These are phyloP conservation scores for Coemansia sp. DNA, from an alignment of 192 early-diverging fungal species.

Conservation along the genomic window DNA sequence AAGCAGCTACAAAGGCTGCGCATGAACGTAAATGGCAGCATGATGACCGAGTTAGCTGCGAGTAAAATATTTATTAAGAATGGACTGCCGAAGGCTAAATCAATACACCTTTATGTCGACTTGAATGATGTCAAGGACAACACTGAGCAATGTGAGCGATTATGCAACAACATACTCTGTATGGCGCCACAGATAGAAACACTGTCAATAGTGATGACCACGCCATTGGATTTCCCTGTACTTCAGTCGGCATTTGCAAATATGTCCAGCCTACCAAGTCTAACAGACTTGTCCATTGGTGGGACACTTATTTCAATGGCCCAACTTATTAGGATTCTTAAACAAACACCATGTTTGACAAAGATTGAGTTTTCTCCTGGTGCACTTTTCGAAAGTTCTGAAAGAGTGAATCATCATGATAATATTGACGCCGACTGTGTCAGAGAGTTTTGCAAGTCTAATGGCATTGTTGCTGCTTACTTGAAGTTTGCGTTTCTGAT, in stretches of 20 bases:
- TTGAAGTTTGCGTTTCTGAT: not conserved
- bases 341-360: not conserved
- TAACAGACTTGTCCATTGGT: not conserved
- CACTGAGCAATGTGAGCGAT: not conserved
- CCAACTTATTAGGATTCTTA: not conserved
- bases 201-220: not conserved
- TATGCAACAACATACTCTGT: not conserved
- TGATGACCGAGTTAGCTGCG: not conserved
- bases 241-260: not conserved
- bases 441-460: not conserved
- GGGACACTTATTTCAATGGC: not conserved
- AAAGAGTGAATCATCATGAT: not conserved
- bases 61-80: not conserved
- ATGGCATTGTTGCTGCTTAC: not conserved
- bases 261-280: not conserved
- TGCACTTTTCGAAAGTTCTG: not conserved
- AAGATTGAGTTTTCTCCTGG: not conserved
- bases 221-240: too few relatives aligned
- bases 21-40: not conserved
- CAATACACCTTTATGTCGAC: not conserved
- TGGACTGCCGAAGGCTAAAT: not conserved
- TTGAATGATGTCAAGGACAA: not conserved
- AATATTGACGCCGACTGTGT: not conserved
- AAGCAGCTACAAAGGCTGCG: not conserved
- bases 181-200: not conserved